A percentile compares a stretch with the other conserved stretches of the same genome.
Evolutionary conservation across 192 early-diverging fungal genomes (phyloP).

Genomic region (Coemansia sp.): DNA sequence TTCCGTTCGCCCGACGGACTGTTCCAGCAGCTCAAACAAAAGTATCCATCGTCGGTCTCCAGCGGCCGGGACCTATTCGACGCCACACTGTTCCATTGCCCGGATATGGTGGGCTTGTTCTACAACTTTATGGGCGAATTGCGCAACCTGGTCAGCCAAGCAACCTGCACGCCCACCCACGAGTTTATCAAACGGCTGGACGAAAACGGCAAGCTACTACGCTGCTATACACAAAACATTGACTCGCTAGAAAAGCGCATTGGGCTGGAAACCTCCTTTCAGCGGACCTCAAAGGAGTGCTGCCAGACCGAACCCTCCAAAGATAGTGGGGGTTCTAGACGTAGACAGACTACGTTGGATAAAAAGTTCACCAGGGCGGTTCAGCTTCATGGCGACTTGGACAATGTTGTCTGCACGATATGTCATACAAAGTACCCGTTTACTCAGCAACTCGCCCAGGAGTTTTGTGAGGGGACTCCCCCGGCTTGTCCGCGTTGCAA

Average conservation of each 20-base stretch:
- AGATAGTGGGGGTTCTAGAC: conserved; percentile 7
- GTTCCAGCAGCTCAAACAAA: conserved; percentile 76
- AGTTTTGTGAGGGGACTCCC: conserved; percentile 71
- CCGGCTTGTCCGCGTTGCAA: conserved; percentile 62
- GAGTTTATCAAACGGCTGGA: conserved; percentile 76
- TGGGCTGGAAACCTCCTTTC: conserved; percentile 58
- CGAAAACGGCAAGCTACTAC: conserved; percentile 70
- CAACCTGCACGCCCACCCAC: conserved; percentile 80
- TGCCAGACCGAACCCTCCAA: not conserved
- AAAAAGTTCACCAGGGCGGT: conserved; percentile 69
- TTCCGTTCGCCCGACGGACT: conserved; percentile 93
- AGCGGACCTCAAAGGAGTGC: not conserved
- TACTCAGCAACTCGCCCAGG: conserved; percentile 52
- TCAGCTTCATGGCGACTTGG: conserved; percentile 89
- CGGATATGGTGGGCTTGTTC: conserved; percentile 61
- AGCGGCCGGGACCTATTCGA: conserved; percentile 91
- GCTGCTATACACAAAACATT: conserved; percentile 98
- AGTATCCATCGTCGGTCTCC: conserved; percentile 68
- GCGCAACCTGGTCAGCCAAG: conserved; percentile 67
- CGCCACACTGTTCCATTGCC: conserved; percentile 74
- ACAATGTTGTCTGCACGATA: conserved; percentile 81
- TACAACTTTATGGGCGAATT: conserved; percentile 83
- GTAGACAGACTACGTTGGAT: conserved; percentile 30
- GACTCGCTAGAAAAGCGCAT: conserved; percentile 84
- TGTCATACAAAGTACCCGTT: conserved; percentile 75